Percentiles rank a stretch among this genome's conserved stretches.
These are phyloP conservation scores for Trichoderma sp. DNA, from an alignment of 2,329 filamentous ascomycete species.

Conservation along the genomic window DNA sequence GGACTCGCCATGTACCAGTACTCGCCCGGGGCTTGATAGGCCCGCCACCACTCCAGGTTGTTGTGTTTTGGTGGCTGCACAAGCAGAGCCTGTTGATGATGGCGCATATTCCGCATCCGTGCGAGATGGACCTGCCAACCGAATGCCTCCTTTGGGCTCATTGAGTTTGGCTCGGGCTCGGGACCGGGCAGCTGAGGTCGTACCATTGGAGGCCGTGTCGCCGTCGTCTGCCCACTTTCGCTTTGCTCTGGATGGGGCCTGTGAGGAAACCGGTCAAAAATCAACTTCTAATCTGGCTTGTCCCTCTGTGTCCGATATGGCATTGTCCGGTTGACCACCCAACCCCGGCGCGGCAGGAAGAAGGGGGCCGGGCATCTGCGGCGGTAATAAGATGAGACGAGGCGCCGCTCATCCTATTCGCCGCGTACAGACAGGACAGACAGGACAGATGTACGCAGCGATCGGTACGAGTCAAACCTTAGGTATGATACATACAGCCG, in stretches of 20 bases:
- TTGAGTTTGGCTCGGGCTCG: background rate
- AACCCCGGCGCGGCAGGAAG: slow-evolving; percentile 6
- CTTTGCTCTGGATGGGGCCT: slow-evolving; percentile 9
- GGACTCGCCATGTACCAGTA: background rate
- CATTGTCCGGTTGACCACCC: slow-evolving; percentile 10
- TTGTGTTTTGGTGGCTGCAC: background rate
- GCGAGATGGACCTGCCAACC: background rate
- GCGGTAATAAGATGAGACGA: background rate
- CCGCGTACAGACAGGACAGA: background rate
- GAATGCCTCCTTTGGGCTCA: background rate
- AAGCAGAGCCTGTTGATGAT: background rate
- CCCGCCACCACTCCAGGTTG: background rate
- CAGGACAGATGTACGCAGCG: background rate
- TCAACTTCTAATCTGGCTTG: background rate
- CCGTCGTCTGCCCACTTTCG: slow-evolving; percentile 12
- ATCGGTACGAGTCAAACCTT: background rate
- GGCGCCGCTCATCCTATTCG: background rate
- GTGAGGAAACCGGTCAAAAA: slow-evolving; percentile 21
- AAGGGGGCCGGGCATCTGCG: background rate
- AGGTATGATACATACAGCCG: background rate
- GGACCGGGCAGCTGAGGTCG: background rate
- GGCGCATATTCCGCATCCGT: background rate
- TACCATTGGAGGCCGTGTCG: background rate
- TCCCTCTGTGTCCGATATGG: background rate
- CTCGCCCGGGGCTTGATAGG: background rate